Evolutionary conservation across 306 rosid genomes (phyloP), one percentile per base, ranked within the genome.

Genomic region (Prunus mira): DNA sequence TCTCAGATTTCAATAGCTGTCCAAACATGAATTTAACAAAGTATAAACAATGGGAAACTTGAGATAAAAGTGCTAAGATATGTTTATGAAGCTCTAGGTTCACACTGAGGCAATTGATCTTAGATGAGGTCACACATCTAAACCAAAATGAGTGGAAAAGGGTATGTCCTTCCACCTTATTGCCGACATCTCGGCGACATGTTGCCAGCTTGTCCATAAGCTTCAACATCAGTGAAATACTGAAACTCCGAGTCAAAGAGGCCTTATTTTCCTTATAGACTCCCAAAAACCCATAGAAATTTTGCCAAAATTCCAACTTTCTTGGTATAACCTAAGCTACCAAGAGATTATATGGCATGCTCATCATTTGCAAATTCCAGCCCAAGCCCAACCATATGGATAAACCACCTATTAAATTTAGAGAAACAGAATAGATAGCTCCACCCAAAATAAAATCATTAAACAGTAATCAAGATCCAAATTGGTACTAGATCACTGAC

Each of bases 91-190:
- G 60, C 60, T 52, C 25, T n/a, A 72, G 56, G 58, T 63, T 55
- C 72, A 71, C 18, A 78, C 43, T 38, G 43, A 38, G 65, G 34
- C 9, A 46, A 71, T 25, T 63, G 52, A 65, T 58, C 57, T 28
- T 27, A 64, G 61, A 65, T 43, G 67, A 52, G 32, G 18, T 6
- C 19, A 13, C 3, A 3, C 71, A 4, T 63, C 7, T 2, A 49
- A 18, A 60, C 38, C 14, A 34, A 57, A 22, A 27, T 5, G 2
- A 20, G 2, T n/a, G 63, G 30, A 14, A 9, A 97, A 57, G 30
- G 20, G 67, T 12, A 24, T 46, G 24, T 67, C 58, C 15, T 7
- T 68, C 57, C 19, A 25, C 72, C 41, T 25, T 47, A 38, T 68
- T 9, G 4, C 54, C 3, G 12, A 47, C 41, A 68, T 68, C 72